Evolutionary conservation across 2,329 filamentous ascomycete genomes (phyloP), one percentile per base, ranked within the genome.

Genomic region (Aureobasidium pullulans): DNA sequence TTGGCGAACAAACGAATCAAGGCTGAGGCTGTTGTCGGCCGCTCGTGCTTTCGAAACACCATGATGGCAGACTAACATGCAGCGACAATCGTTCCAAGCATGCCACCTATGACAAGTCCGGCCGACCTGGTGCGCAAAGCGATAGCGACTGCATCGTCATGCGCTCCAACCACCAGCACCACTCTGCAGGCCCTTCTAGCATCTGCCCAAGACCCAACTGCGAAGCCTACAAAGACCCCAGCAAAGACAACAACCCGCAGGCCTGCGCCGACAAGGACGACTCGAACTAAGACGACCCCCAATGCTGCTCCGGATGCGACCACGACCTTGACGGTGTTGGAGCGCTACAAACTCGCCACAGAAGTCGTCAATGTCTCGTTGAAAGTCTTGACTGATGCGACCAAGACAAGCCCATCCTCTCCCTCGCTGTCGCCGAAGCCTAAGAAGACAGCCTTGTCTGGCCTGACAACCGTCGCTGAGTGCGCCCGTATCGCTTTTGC

Each of bases 281-380:
- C 54, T 28, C 23, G 39, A 29, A 11, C 57, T 1, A 59, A 37
- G 16, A 10, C 16, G 13, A 40, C 39, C 13, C 13, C 48, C 1
- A 28, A 13, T 52, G 29, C 39, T 10, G 16, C 36, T 6, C 8
- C 47, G 53, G 73, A 74, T 48, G 60, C 64, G 4, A n/a, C 65
- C 1, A 57, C 57, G 11, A 48, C 60, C n/a, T 70, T 87, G 32
- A 74, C 79, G 4, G 69, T 77, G 5, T 83, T 81, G 65, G 86
- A 90, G 60, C 84, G 81, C 70, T 84, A 84, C 53, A 77, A 82
- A 46, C 74, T 92, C 37, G 88, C 88, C 11, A 90, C 88, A 0
- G 83, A 90, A 62, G 78, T 90, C 37, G 83, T 90, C 66, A 93
- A 92, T 69, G 76, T 78, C 6, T 80, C 85, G 1, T 77, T 92